Conservation (phyloP, 2,329 filamentous ascomycete genomes). For the Aspergillus sp. region DNA sequence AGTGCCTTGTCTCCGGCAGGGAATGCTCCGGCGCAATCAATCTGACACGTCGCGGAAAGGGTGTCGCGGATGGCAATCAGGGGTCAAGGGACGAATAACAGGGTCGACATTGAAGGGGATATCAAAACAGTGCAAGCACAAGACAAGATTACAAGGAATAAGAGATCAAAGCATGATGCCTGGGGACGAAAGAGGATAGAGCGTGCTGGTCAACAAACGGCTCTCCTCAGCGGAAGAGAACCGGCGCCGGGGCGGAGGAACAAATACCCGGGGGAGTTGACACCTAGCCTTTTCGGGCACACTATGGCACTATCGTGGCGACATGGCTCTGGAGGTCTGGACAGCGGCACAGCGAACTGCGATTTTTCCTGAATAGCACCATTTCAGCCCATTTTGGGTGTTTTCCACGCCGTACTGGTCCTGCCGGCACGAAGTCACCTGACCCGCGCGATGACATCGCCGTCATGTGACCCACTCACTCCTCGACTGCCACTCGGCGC, state of each 20-base stretch:
- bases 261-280: conserved; percentile 7
- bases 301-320: too few relatives aligned
- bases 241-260: conserved; percentile 5
- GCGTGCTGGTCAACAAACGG: not conserved
- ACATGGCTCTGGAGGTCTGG: too few relatives aligned
- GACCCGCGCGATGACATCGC: not conserved
- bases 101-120: conserved; percentile 6
- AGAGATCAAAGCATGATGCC: conserved; percentile 3
- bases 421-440: too few relatives aligned
- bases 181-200: not conserved
- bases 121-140: not conserved
- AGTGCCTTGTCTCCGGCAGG: conserved; percentile 6
- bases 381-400: too few relatives aligned
- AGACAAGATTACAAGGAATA: conserved; percentile 2
- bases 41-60: conserved; percentile 18
- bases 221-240: too few relatives aligned
- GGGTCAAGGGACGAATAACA: conserved; percentile 1
- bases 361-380: too few relatives aligned
- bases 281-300: conserved; percentile 11
- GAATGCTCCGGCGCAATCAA: conserved; percentile 9
- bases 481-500: not conserved
- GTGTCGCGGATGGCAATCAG: conserved; percentile 1
- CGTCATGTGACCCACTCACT: not conserved
- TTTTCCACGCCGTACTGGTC: too few relatives aligned
- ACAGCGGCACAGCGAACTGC: too few relatives aligned